Evolutionary conservation across 2,329 filamentous ascomycete species (phyloP), one percentile per base, ranked within the genome.

Genomic region (Ophiostoma pallidulum): DNA sequence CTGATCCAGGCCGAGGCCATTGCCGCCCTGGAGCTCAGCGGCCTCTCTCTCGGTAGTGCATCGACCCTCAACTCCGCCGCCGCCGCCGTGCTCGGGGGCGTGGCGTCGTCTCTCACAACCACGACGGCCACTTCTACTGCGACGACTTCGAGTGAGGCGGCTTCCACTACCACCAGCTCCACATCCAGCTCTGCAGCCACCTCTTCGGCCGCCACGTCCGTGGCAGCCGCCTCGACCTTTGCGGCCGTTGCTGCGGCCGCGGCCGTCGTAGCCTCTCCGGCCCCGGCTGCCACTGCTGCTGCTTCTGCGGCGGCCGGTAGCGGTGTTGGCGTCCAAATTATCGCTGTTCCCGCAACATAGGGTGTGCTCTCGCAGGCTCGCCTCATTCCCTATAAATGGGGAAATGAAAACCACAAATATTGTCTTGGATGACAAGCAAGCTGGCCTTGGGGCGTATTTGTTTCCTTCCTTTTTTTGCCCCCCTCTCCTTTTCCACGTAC

Each of bases 1-100:
- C 51, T 59, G 24, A 41, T 64, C 9, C 58, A 58, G 9, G 59
- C 61, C 36, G 53, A 61, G 41, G 57, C 63, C 50, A 57, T 62
- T 31, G 58, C 56, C 8, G 54, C 56, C 2, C 56, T 57, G 6
- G 53, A 62, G 53, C 47, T 60, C 4, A 54, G 54, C 13, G 58
- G 55, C 3, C 51, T 63, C 1, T 37, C 48, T 10, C 45, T 60
- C 5, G 57, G 58, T 16, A 45, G 48, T 24, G 26, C 49, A 2
- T 29, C 47, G 10, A 36, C 32, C 37, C 49, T 53, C 5, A 54
- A 54, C 41, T 19, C 39, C 4, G 52, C 50, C 1, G 49, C 36
- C 10, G 50, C 48, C 0, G 50, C 49, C 4, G 46, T 54, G 10
- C 28, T 20, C 18, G 24, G 29, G 13, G 26, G 22, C 8, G 31